Percentiles rank a stretch among this genome's conserved stretches.
Evolutionary conservation across 805 yeast species (phyloP).

Genomic region (Hagleromyces aurorensis): DNA sequence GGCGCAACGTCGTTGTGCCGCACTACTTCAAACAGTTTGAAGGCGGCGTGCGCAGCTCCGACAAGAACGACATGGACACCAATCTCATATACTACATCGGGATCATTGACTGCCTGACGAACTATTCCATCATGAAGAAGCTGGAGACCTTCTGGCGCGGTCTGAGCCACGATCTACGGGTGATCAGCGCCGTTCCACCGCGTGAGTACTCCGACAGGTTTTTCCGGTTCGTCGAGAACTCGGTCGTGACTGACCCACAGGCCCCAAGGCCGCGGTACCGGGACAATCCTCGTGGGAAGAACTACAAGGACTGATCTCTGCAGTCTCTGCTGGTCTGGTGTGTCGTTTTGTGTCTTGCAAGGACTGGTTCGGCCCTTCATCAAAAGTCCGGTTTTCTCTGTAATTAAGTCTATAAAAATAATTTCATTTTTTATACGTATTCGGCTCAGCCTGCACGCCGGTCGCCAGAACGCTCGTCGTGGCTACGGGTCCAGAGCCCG

Average conservation of each 20-base stretch:
- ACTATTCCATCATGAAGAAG: conserved; percentile 62
- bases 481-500: no score
- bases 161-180: conserved; percentile 54
- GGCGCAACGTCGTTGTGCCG: no score
- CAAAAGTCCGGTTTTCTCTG: no score
- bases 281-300: conserved; percentile 19
- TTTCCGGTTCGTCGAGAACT: conserved; percentile 51
- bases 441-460: no score
- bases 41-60: conserved; percentile 78
- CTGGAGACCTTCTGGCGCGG: conserved; percentile 84
- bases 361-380: no score
- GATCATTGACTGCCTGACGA: conserved; percentile 87
- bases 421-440: no score
- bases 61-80: conserved; percentile 41
- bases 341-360: no score
- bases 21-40: conserved; percentile 62
- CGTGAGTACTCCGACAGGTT: conserved; percentile 85
- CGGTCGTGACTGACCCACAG: conserved; percentile 28
- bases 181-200: conserved; percentile 87
- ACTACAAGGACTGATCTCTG: conserved; percentile 15
- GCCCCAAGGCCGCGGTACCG: conserved; percentile 10
- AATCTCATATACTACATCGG: conserved; percentile 81
- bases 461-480: no score
- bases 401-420: no score
- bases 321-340: not conserved